These are phyloP conservation scores for Coemansia umbellata DNA, from an alignment of 192 early-diverging fungal genomes.

Conservation along the genomic window DNA sequence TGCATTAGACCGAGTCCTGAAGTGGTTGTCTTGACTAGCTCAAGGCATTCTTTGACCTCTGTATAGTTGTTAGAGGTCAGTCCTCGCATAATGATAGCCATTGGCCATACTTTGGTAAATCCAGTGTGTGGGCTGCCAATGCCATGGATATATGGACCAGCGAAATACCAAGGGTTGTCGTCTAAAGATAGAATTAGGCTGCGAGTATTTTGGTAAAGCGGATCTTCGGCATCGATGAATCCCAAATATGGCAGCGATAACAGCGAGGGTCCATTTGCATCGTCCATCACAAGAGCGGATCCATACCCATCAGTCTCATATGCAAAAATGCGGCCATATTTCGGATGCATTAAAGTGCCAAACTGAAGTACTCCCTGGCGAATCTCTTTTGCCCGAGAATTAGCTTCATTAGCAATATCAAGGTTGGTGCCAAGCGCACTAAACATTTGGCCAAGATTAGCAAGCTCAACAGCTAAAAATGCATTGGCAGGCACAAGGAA, in stretches of 20 bases:
- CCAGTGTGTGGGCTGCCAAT: conserved; percentile 63
- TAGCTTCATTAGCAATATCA: conserved; percentile 39
- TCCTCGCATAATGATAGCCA: conserved; percentile 56
- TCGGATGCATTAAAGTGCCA: conserved; percentile 52
- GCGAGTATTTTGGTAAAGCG: conserved; percentile 58
- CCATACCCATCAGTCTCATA: conserved; percentile 75
- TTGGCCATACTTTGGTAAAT: conserved; percentile 63
- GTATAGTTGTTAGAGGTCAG: conserved; percentile 47
- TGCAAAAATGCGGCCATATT: conserved; percentile 57
- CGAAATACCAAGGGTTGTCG: conserved; percentile 64
- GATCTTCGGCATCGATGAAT: conserved; percentile 49
- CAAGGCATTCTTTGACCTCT: conserved; percentile 56
- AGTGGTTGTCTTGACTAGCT: conserved; percentile 52
- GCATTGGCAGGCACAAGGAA: conserved; percentile 49
- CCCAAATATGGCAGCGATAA: conserved; percentile 60
- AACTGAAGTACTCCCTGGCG: conserved; percentile 50
- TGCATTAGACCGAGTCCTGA: conserved; percentile 61
- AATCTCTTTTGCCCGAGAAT: conserved; percentile 47
- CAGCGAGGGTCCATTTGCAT: conserved; percentile 65
- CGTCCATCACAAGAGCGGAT: conserved; percentile 62
- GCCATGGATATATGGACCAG: conserved; percentile 50
- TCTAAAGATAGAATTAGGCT: conserved; percentile 54
- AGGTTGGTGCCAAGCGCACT: conserved; percentile 13
- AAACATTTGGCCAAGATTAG: conserved; percentile 46
- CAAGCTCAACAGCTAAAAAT: conserved; percentile 58